Base-by-base conservation (phyloP, 2,329 filamentous ascomycete genomes). In the Thelonectria rubi region DNA sequence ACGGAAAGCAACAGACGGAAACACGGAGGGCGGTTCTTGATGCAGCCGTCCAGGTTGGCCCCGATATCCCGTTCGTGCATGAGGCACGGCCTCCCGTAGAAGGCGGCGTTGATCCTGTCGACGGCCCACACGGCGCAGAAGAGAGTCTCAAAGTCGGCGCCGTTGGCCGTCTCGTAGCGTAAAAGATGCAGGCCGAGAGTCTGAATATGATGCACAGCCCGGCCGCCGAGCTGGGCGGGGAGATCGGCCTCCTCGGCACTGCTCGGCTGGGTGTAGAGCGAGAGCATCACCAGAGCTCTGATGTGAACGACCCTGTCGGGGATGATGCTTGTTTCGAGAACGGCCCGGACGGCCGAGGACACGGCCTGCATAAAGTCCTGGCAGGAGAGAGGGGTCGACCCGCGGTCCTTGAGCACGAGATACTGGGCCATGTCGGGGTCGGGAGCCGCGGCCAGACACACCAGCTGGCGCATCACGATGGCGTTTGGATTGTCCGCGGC, bases 61-160 rank as follows among this genome's bases (percentile, higher is more conserved):
- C 85, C 83, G 26, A 87, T 79, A 64, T 90, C 87, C 50, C 84
- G 76, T 65, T 88, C 85, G 64, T 89, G 86, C 58, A 90, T 82
- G 21, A 88, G 72, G 47, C 84, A 82, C 0, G 87, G 84, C 1
- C 87, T 79, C 6, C 86, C 87, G 59, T 88, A 84, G n/a, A 87
- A 80, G 0, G 86, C 83, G 1, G 85, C 81, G 49, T 85, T 85
- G 45, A 89, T 79, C 14, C 85, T 79, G 68, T 90, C 87, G 1
- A 89, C 71, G 0, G 86, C 86, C 86, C 86, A 89, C 0, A 87
- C 76, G 7, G 82, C 84, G 66, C 85, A 88, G 46, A 87, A 86
- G 2, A 88, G 67, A 2, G 78, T 80, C 55, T 83, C 81, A 2
- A 81, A 74, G 24, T 81, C 78, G 43, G 80, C 76, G 10, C 75